Evolutionary conservation across 768 basidiomycete genomes (phyloP).

Genomic region (Tremella yokohamensis): DNA sequence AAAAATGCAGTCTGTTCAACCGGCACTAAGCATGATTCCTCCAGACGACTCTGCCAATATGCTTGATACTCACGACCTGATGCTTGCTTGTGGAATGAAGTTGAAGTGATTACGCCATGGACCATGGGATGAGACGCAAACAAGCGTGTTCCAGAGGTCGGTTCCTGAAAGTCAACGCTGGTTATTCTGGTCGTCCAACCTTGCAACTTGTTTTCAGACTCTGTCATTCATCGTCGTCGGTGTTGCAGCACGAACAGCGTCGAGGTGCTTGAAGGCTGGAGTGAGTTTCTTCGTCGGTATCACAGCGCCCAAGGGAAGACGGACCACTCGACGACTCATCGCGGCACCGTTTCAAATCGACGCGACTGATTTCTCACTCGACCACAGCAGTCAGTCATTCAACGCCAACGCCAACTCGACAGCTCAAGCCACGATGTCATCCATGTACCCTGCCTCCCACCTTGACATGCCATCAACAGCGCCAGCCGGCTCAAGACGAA

Average conservation of each 20-base stretch:
- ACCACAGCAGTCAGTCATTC: background rate
- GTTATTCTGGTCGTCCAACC: too few relatives aligned
- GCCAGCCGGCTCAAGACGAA: background rate
- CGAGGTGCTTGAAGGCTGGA: too few relatives aligned
- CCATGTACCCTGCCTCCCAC: too few relatives aligned
- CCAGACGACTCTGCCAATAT: background rate
- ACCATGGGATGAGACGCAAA: background rate
- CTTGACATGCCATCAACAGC: background rate
- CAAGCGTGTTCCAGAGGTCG: background rate
- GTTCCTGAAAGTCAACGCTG: background rate
- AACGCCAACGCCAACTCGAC: background rate
- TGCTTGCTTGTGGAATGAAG: constrained; percentile 6
- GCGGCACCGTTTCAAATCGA: background rate
- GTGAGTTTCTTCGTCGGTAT: too few relatives aligned
- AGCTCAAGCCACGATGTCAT: background rate
- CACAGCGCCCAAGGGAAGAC: too few relatives aligned
- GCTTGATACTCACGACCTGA: too few relatives aligned
- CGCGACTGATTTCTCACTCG: constrained; percentile 3
- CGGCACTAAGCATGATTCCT: constrained; percentile 24
- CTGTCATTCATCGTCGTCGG: background rate
- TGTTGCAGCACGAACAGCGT: too few relatives aligned
- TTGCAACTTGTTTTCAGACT: too few relatives aligned
- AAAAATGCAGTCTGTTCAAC: constrained; percentile 50
- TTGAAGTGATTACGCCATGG: background rate
- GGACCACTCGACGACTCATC: too few relatives aligned